Base-by-base conservation (phyloP, 768 basidiomycete species). In the Suillus sp. region DNA sequence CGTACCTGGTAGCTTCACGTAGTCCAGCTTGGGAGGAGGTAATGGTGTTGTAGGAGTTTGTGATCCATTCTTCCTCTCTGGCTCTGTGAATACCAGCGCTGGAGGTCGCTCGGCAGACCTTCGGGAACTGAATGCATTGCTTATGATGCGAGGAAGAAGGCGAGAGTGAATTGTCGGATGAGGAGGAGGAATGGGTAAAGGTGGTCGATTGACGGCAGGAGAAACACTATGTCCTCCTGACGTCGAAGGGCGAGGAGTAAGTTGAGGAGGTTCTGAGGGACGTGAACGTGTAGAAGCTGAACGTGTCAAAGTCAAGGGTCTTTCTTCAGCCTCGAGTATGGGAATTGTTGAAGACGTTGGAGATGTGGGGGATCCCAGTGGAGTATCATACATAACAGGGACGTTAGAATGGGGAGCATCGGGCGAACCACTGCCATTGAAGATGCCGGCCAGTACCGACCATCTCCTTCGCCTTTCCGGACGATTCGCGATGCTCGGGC, bases 1-100 rank as follows among this genome's bases (percentile, higher is more conserved):
- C 4, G 94, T 96, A 30, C 94, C 91, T 2, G 95, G 94, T 11
- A 96, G 83, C 76, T 96, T 96, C 62, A 95, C 90, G 69, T 94
- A 95, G 74, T 96, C 94, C 43, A 96, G 76, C 73, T 95, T 94
- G 1, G 92, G 91, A 11, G 92, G 88, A 25, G 91, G 88, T 3
- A 84, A 77, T 4, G 81, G 75, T 9, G 80, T 69, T 3, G 75
- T 60, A 1, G 78, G 75, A 11, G 76, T 65, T 18, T 74, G 74
- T 14, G 74, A 64, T 2, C 68, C 66, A 35, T 73, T 74, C 64
- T 75, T 80, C 56, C 72, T 68, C 4, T 87, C 85, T 27, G 69
- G 61, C 57, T 84, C 83, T 62, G 78, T 81, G 43, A 75, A 64
- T 35, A 75, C 64, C 27, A 74, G 70, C 1, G 72, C 62, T 16